Percentiles rank a stretch among this genome's conserved stretches.
Evolutionary conservation across 2,329 filamentous ascomycete species (phyloP).

Genomic region (Ampelomyces quisqualis): DNA sequence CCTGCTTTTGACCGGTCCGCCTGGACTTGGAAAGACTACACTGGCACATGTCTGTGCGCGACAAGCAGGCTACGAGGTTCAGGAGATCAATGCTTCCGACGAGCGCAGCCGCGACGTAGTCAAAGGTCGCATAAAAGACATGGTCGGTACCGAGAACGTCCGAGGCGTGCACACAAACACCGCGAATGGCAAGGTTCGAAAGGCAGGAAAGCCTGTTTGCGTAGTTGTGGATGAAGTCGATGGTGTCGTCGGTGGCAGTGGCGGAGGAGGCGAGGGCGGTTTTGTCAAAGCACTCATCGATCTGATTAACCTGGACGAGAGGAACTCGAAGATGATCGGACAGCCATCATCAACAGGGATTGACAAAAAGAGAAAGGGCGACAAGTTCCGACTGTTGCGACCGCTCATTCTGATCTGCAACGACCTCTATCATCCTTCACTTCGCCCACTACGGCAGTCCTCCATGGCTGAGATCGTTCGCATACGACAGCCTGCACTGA

Average conservation of each 20-base stretch:
- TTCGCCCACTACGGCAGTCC: conserved; percentile 78
- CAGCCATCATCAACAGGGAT: conserved; percentile 37
- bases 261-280: conserved; percentile 75
- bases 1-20: conserved; percentile 83
- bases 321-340: conserved; percentile 59
- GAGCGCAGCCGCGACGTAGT: conserved; percentile 89
- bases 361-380: conserved; percentile 70
- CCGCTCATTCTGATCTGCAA: conserved; percentile 96
- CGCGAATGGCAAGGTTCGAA: conserved; percentile 60
- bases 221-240: conserved; percentile 97
- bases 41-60: conserved; percentile 92
- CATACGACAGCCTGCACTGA: conserved; percentile 82
- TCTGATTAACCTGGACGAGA: conserved; percentile 80
- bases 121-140: conserved; percentile 85
- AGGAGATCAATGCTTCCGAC: conserved; percentile 98
- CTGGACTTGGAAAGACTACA: conserved; percentile 93
- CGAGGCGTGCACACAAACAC: conserved; percentile 64
- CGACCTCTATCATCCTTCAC: conserved; percentile 88
- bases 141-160: conserved; percentile 91
- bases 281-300: conserved; percentile 96
- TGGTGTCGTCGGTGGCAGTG: conserved; percentile 76
- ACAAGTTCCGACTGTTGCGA: conserved; percentile 82
- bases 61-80: conserved; percentile 92
- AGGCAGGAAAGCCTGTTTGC: conserved; percentile 81
- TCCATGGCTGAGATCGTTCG: conserved; percentile 91